These are phyloP conservation scores for Lizonia empirigonia DNA, from an alignment of 2,329 filamentous ascomycete species.

Conservation along the genomic window DNA sequence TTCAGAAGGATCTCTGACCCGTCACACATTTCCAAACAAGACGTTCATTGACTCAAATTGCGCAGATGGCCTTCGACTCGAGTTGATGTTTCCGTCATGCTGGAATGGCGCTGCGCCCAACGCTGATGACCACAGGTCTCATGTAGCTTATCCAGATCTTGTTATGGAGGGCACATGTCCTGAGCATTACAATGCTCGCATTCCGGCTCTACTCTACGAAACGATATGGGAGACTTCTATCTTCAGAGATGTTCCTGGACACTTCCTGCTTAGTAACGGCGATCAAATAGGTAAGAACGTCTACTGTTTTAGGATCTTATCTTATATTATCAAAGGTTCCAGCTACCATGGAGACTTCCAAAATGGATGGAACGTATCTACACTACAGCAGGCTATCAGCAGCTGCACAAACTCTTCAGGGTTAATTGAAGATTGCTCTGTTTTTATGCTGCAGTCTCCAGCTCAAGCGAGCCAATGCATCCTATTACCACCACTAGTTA, in stretches of 20 bases:
- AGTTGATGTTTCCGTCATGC: neutral
- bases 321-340: conserved; percentile 36
- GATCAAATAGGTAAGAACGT: conserved; percentile 59
- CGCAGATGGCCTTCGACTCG: neutral
- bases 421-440: conserved; percentile 61
- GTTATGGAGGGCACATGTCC: neutral
- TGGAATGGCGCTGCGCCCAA: neutral
- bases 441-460: conserved; percentile 32
- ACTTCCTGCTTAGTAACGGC: conserved; percentile 78
- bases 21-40: neutral
- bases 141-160: neutral
- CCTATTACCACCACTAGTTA: neutral
- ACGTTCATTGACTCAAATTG: neutral
- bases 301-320: conserved; percentile 1
- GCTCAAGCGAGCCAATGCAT: neutral
- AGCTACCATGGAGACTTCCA: conserved; percentile 70
- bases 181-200: too few species aligned
- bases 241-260: conserved; percentile 66
- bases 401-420: conserved; percentile 66
- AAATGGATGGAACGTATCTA: conserved; percentile 68
- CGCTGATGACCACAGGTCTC: neutral
- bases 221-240: conserved; percentile 78
- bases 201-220: conserved; percentile 54
- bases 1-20: conserved; percentile 27
- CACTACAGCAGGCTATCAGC: conserved; percentile 68